Conservation (phyloP, 2,329 filamentous ascomycete species). For the Fusarium illudens region DNA sequence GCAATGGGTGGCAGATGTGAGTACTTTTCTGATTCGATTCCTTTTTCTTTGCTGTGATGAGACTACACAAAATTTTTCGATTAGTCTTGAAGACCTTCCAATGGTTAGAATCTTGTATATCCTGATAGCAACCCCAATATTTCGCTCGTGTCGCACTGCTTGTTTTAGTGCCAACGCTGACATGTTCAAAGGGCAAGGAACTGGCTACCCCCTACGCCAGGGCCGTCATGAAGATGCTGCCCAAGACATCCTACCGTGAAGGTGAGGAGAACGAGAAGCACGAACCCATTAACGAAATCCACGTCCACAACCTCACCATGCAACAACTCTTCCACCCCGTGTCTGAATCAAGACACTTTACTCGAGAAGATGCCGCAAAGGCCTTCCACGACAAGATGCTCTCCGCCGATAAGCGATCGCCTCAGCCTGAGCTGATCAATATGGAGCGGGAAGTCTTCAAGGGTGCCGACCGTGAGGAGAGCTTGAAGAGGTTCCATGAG, state of each 20-base stretch:
- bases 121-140: conserved; percentile 35
- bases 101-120: conserved; percentile 75
- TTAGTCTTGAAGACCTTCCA: conserved; percentile 99
- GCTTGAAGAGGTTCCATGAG: conserved; percentile 52
- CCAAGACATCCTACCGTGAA: conserved; percentile 67
- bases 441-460: conserved; percentile 60
- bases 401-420: conserved; percentile 67
- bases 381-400: conserved; percentile 69
- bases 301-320: conserved; percentile 68
- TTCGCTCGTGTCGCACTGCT: background rate
- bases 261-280: conserved; percentile 58
- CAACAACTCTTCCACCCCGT: conserved; percentile 72
- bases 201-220: conserved; percentile 79
- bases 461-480: conserved; percentile 50
- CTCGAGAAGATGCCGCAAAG: conserved; percentile 70
- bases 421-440: conserved; percentile 67
- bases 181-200: conserved; percentile 70
- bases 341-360: conserved; percentile 70
- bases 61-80: conserved; percentile 82
- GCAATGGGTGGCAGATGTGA: conserved; percentile 78
- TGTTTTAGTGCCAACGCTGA: conserved; percentile 34
- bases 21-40: conserved; percentile 45
- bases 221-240: conserved; percentile 83
- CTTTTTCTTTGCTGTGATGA: conserved; percentile 57
- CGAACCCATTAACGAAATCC: conserved; percentile 71